A percentile compares a stretch with the other conserved stretches of the same genome.
phyloP scores from a whole-genome alignment of 495 filamentous ascomycete species.

The Penicillium lividum region DNA sequence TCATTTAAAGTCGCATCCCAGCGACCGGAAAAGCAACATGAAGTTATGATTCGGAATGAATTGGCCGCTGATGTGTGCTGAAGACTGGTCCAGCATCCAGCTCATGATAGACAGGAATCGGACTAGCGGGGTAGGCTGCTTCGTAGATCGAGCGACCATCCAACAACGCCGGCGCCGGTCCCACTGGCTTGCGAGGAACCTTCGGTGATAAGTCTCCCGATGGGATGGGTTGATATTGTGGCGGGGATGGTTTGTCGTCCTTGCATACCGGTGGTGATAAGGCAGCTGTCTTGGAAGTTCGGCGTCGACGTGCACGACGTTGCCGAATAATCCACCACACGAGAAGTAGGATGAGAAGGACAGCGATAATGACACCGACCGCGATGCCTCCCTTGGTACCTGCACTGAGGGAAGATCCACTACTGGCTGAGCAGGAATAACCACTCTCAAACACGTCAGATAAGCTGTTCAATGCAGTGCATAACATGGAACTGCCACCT shows the following conservation, averaged over 20 bases:
- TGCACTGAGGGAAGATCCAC: constrained; percentile 20
- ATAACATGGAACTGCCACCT: constrained; percentile 24
- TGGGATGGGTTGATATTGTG: constrained; percentile 1
- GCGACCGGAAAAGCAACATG: too few relatives aligned
- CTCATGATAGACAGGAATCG: constrained; percentile 21
- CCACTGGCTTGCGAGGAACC: constrained; percentile 21
- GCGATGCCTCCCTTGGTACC: constrained; percentile 38
- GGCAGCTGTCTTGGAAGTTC: not conserved
- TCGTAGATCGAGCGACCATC: constrained; percentile 27
- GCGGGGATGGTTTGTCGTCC: not conserved
- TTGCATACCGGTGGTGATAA: not conserved
- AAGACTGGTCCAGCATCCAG: constrained; percentile 24
- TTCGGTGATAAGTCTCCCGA: constrained; percentile 5
- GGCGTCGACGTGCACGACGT: constrained; percentile 12
- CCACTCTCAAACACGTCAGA: constrained; percentile 21
- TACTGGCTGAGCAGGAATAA: constrained; percentile 23
- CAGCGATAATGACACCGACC: constrained; percentile 27
- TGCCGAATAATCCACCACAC: constrained; percentile 26
- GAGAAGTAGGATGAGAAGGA: constrained; percentile 28
- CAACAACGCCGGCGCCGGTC: constrained; percentile 14
- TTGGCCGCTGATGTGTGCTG: constrained; percentile 24
- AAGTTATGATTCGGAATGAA: constrained; percentile 33
- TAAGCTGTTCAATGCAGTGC: constrained; percentile 21
- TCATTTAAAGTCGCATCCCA: not conserved
- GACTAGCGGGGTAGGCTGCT: constrained; percentile 10